Evolutionary conservation across 140 eudicot genomes (phyloP), one percentile per base, ranked within the genome.

Genomic region (Stevia rebaudiana): DNA sequence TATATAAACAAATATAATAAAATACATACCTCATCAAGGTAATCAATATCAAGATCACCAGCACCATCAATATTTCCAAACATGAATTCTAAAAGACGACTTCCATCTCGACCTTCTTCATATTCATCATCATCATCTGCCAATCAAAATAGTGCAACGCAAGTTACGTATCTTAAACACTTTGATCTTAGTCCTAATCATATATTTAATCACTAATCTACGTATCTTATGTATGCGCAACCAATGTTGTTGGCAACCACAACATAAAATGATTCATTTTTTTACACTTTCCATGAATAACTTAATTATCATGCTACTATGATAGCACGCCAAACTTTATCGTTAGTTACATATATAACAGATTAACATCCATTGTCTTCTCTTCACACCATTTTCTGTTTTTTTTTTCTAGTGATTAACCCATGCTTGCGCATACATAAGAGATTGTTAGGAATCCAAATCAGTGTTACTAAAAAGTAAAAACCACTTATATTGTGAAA

Each of bases 1-100:
- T 21, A 55, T 41, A 35, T 33, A 40, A 44, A 39, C 24, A 50
- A 40, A 35, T n/a, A 19, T 3, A 10, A 39, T 23, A 54, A 36
- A 65, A 37, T 15, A 31, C 8, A 36, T 61, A 91, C 98, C 98
- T 87, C 96, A 39, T 91, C 98, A 73, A 91, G 98, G 77, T 91
- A 91, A 73, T 91, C 98, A 73, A 81, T 85, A 68, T 91, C 98
- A 72, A 91, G 98, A 77, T 91, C 96, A 60, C 98, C 98, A 31
- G 98, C 76, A 37, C 80, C 80, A 59, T 91, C 98, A 53, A 91
- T 89, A 76, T 91, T 91, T 49, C 98, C 98, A 72, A 91, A 91
- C 96, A 91, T 85, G 75, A 91, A 91, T 19, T 95, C 96, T 55
- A 87, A 74, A 64, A 87, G 95, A 63, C 96, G 86, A 64, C 81